Evolutionary conservation across 2,329 filamentous ascomycete species (phyloP).

Genomic region (Alternaria arbusti): DNA sequence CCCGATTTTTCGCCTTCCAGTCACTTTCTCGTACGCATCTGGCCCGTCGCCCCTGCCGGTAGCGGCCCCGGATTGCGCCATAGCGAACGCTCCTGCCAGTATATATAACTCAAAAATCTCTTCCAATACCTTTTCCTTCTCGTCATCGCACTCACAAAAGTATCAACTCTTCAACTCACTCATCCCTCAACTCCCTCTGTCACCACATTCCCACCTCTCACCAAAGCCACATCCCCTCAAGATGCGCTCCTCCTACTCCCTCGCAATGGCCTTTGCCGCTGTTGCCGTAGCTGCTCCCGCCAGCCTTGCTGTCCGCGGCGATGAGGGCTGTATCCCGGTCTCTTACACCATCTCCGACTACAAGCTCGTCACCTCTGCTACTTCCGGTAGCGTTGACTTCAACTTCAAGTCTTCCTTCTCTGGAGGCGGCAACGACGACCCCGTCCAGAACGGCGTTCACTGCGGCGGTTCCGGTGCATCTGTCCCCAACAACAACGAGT

Average conservation of each 20-base stretch:
- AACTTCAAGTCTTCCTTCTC: slow-evolving; percentile 30
- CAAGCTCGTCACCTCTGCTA: slow-evolving; percentile 18
- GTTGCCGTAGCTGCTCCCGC: slow-evolving; percentile 25
- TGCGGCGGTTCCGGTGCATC: slow-evolving; percentile 24
- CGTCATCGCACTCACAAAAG: background rate
- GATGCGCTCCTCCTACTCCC: slow-evolving; percentile 14
- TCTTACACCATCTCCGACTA: slow-evolving; percentile 37
- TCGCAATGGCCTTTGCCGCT: slow-evolving; percentile 27
- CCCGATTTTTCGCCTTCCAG: background rate
- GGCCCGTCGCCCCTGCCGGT: background rate
- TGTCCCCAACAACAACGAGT: slow-evolving; percentile 30
- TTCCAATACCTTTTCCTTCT: background rate
- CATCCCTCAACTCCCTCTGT: background rate
- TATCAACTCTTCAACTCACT: background rate
- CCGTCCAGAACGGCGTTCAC: slow-evolving; percentile 18
- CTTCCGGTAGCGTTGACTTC: slow-evolving; percentile 29
- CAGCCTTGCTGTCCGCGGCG: slow-evolving; percentile 9
- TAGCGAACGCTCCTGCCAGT: background rate
- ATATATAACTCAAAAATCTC: background rate
- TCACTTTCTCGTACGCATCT: background rate
- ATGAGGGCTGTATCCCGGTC: slow-evolving; percentile 27
- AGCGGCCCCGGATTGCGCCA: background rate
- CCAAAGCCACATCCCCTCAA: background rate
- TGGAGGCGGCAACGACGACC: slow-evolving; percentile 21
- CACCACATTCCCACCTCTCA: background rate